Evolutionary conservation across 345 rosid species (phyloP), one percentile per base, ranked within the genome.

Genomic region (Firmiana major): DNA sequence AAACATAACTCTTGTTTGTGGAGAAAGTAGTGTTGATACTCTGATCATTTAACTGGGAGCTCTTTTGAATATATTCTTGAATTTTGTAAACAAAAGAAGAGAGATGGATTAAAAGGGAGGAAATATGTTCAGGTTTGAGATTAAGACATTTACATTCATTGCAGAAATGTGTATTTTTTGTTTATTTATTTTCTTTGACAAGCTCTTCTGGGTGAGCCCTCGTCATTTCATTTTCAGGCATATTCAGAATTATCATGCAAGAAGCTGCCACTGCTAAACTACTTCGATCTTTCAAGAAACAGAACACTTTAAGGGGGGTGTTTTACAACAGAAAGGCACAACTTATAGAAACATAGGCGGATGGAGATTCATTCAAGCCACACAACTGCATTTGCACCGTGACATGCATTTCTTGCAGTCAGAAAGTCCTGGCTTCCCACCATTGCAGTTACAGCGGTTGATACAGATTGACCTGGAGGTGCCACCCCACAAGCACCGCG

Each of bases 401-500:
- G 87, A 83, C 84, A 93, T 85, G 88, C 97, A 90, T 71, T 80
- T 85, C 79, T 86, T 90, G 84, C 98, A 92, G 12, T 85, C 88
- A 1, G 86, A 45, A 55, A 94, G 83, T 17, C 75, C 87, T 10
- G 89, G 87, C 69, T 85, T 85, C 12, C 83, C 86, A 4, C 83
- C 79, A 64, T 81, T 77, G 77, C 89, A 87, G 53, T 91, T 84
- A 5, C 98, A 92, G 69, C 82, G 84, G 21, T 67, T 53, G 11
- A 72, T 76, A 78, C 98, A 92, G 12, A 69, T 79, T 0, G 85
- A 51, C 76, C 63, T 86, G 6, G 88, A 40, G 8, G 68, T 79
- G 57, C 94, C 95, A 0, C 92, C 82, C 98, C 97, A 92, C 83
- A 92, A 85, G 79, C 98, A 94, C 82, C 82, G 81, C 0, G 93